These are phyloP conservation scores for Colletotrichum agaves DNA, from an alignment of 2,329 filamentous ascomycete genomes.

Conservation along the genomic window DNA sequence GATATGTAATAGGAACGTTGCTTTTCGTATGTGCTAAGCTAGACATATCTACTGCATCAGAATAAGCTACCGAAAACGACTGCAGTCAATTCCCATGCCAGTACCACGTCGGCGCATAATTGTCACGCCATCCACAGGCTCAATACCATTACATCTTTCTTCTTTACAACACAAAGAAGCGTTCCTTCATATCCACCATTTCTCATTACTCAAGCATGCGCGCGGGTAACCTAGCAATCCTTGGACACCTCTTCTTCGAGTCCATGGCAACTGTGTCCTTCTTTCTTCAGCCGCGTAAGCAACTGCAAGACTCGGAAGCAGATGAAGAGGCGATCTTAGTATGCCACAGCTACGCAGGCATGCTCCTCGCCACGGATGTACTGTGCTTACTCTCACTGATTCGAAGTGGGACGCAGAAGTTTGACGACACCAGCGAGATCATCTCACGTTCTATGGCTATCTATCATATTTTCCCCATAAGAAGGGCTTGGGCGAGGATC, in stretches of 20 bases:
- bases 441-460: conserved; percentile 8
- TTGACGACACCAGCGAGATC: conserved; percentile 8
- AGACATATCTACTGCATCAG: no score
- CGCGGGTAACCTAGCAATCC: background rate
- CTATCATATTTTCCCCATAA: conserved; percentile 19
- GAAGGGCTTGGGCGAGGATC: conserved; percentile 17
- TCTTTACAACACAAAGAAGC: background rate
- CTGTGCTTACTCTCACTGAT: conserved; percentile 5
- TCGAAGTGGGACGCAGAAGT: background rate
- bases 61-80: no score
- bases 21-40: no score
- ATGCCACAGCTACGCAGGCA: conserved; percentile 20
- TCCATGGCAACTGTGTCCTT: conserved; percentile 14
- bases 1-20: no score
- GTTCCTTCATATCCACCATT: background rate
- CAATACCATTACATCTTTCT: no score
- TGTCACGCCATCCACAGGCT: no score
- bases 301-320: conserved; percentile 8
- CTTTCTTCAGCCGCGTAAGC: conserved; percentile 6
- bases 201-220: background rate
- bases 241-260: conserved; percentile 10
- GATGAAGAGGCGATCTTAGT: conserved; percentile 15
- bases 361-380: conserved; percentile 13
- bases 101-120: no score
- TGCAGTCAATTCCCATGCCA: no score